phyloP scores from a whole-genome alignment of 2,329 filamentous ascomycete genomes.

The Chaetomium sp. region DNA sequence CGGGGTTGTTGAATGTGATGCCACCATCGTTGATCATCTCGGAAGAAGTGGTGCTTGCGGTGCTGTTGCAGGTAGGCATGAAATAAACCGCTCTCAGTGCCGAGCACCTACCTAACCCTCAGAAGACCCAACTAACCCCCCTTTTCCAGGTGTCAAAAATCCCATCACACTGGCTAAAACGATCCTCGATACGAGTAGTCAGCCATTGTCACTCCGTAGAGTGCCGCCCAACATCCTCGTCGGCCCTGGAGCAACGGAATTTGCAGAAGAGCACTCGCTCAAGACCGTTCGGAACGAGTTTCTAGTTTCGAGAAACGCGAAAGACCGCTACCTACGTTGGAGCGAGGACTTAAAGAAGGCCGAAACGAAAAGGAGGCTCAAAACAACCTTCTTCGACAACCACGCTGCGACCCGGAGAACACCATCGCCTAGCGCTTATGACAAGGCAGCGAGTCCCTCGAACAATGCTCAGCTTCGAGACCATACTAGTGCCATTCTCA shows the following conservation, averaged over 20 bases:
- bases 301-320: slow-evolving; percentile 73
- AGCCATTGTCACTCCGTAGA: slow-evolving; percentile 72
- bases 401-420: slow-evolving; percentile 7
- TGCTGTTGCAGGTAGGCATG: slow-evolving; percentile 67
- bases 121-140: slow-evolving; percentile 3
- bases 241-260: slow-evolving; percentile 77
- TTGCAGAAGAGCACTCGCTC: slow-evolving; percentile 74
- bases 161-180: slow-evolving; percentile 81
- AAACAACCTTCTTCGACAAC: slow-evolving; percentile 13
- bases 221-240: slow-evolving; percentile 91
- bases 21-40: slow-evolving; percentile 82
- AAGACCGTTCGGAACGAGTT: slow-evolving; percentile 64
- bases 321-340: slow-evolving; percentile 77
- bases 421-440: slow-evolving; percentile 15
- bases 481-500: slow-evolving; percentile 48
- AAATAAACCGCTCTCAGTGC: slow-evolving; percentile 27
- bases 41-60: slow-evolving; percentile 91
- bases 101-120: too few relatives aligned
- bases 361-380: slow-evolving; percentile 24
- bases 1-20: slow-evolving; percentile 89
- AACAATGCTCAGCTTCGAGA: slow-evolving; percentile 32
- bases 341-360: slow-evolving; percentile 56
- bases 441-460: slow-evolving; percentile 13
- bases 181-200: slow-evolving; percentile 70
- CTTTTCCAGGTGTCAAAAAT: slow-evolving; percentile 71